Evolutionary conservation across 2,329 filamentous ascomycete species (phyloP).

Genomic region (Sporothrix euskadiensis): DNA sequence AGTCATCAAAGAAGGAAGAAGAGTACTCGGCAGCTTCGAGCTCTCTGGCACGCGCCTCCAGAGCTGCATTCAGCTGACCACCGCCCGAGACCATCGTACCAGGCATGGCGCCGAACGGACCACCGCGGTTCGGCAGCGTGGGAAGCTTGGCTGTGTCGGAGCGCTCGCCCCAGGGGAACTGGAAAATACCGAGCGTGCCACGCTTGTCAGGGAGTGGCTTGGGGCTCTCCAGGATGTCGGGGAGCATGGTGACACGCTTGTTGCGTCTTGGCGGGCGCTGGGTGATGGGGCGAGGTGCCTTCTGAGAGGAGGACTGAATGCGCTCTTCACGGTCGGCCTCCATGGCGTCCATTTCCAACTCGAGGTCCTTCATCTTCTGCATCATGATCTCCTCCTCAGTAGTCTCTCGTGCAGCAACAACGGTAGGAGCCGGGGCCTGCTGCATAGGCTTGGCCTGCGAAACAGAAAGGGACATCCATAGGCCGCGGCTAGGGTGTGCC

Average conservation of each 20-base stretch:
- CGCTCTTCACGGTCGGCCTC: constrained; percentile 20
- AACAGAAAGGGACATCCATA: constrained; percentile 16
- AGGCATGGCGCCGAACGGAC: constrained; percentile 49
- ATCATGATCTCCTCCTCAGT: constrained; percentile 17
- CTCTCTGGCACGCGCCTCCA: constrained; percentile 42
- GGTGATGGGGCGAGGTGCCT: constrained; percentile 47
- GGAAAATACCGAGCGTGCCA: constrained; percentile 63
- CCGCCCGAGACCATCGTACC: constrained; percentile 53
- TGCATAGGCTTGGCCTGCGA: neutral
- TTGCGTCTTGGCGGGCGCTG: constrained; percentile 56
- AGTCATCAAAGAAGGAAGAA: constrained; percentile 61
- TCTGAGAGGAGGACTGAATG: constrained; percentile 30
- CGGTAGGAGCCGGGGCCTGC: neutral
- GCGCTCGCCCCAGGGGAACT: constrained; percentile 65
- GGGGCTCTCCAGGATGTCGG: constrained; percentile 65
- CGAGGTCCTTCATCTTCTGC: constrained; percentile 22
- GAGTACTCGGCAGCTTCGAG: constrained; percentile 46
- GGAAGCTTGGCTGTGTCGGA: constrained; percentile 55
- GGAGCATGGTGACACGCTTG: constrained; percentile 59
- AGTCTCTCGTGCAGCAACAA: neutral
- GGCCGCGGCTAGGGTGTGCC: neutral
- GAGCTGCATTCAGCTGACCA: constrained; percentile 38
- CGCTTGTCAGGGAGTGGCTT: constrained; percentile 59
- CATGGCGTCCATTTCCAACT: constrained; percentile 23
- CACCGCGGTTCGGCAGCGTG: neutral